Conservation (phyloP, 2,329 filamentous ascomycete species). For the Fusarium compactum region DNA sequence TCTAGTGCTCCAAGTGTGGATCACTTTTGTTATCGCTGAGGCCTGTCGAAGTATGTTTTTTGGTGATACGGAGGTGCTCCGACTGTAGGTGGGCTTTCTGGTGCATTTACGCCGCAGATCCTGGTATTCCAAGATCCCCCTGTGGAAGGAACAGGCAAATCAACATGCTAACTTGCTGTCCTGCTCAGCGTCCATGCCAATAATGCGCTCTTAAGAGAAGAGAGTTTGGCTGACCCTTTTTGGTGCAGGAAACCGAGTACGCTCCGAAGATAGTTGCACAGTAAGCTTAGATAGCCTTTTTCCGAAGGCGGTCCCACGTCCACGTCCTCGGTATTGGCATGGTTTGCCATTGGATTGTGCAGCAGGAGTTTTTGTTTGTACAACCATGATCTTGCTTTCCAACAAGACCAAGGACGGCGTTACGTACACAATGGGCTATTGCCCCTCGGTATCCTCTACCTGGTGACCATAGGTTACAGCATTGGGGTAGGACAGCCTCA, state of each 20-base stretch:
- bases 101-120: conserved; percentile 18
- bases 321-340: conserved; percentile 48
- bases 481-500: conserved; percentile 27
- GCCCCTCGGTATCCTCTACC: conserved; percentile 24
- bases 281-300: conserved; percentile 31
- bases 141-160: conserved; percentile 6
- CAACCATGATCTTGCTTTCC: conserved; percentile 21
- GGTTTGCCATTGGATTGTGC: conserved; percentile 34
- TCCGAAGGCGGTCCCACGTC: conserved; percentile 43
- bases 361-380: conserved; percentile 22
- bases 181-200: conserved; percentile 12
- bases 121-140: conserved; percentile 21
- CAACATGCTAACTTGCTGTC: conserved; percentile 17
- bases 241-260: conserved; percentile 1
- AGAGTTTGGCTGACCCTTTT: not conserved
- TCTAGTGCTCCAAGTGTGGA: conserved; percentile 42
- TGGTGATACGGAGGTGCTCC: conserved; percentile 26
- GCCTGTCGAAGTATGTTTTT: conserved; percentile 30
- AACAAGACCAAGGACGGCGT: conserved; percentile 26
- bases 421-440: conserved; percentile 12
- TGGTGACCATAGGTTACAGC: conserved; percentile 20
- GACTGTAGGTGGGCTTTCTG: conserved; percentile 22
- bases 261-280: conserved; percentile 21
- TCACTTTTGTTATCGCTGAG: conserved; percentile 35
- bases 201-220: conserved; percentile 2